phyloP scores from a whole-genome alignment of 805 yeast genomes.

The Ogataea zsoltii region DNA sequence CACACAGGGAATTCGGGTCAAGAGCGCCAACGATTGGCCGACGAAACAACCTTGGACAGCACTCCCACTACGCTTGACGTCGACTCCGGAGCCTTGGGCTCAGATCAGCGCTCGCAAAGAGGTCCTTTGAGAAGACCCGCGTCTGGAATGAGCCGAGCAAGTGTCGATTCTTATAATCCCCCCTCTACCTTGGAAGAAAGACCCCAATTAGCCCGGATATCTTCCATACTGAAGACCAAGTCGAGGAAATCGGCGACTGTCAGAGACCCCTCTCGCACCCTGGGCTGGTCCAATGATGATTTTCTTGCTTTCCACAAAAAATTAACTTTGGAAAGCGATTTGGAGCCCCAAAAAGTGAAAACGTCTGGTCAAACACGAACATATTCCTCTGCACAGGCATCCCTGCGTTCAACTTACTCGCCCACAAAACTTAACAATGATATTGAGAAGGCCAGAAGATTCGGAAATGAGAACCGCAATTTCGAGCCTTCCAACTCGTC shows the following conservation, averaged over 20 bases:
- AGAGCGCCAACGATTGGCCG: not conserved
- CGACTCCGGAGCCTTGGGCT: not conserved
- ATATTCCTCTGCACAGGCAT: not conserved
- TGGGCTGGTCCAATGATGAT: slow-evolving; percentile 25
- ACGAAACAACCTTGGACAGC: slow-evolving; percentile 1
- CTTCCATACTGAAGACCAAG: not conserved
- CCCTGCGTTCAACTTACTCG: slow-evolving; percentile 6
- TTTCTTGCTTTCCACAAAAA: slow-evolving; percentile 16
- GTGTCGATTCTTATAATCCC: not conserved
- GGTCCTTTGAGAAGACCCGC: not conserved
- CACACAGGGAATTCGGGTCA: not conserved
- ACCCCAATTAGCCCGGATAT: not conserved
- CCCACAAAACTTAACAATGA: slow-evolving; percentile 12
- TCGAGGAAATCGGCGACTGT: not conserved
- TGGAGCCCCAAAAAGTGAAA: not conserved
- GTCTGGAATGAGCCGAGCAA: not conserved
- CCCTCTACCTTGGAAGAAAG: not conserved
- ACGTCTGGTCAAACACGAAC: not conserved
- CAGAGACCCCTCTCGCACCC: slow-evolving; percentile 5
- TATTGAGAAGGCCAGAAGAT: slow-evolving; percentile 15
- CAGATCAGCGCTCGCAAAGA: not conserved
- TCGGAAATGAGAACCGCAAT: slow-evolving; percentile 5
- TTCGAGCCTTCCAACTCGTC: slow-evolving; percentile 12
- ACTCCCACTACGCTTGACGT: slow-evolving; percentile 1
- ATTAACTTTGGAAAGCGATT: slow-evolving; percentile 1